These are phyloP conservation scores for Auricularia cornea DNA, from an alignment of 768 basidiomycete genomes.

Conservation along the genomic window DNA sequence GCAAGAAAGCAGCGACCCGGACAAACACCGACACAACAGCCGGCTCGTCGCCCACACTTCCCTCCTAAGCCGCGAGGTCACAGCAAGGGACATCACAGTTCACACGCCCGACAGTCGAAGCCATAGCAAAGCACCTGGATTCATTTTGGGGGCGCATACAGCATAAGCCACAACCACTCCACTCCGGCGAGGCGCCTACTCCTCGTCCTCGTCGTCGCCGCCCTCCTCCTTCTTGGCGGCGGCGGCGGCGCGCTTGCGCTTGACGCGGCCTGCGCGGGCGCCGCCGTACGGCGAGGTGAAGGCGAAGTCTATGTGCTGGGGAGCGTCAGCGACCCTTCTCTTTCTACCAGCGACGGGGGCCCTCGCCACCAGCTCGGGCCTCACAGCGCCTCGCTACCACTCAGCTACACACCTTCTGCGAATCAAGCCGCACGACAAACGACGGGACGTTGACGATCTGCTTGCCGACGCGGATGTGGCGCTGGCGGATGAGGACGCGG, in stretches of 20 bases:
- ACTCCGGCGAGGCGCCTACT: slow-evolving; percentile 34
- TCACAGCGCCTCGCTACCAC: no score
- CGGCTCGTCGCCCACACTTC: no score
- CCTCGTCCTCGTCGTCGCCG: slow-evolving; percentile 86
- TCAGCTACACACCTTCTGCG: slow-evolving; percentile 77
- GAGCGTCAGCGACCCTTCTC: background rate
- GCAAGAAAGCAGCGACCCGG: no score
- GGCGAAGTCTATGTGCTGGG: slow-evolving; percentile 92
- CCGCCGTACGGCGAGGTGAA: slow-evolving; percentile 95
- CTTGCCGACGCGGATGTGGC: slow-evolving; percentile 99
- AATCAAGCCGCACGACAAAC: slow-evolving; percentile 98
- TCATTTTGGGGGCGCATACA: no score
- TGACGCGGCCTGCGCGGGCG: slow-evolving; percentile 89
- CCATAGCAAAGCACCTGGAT: no score
- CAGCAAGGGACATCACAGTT: no score
- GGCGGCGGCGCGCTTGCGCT: slow-evolving; percentile 94
- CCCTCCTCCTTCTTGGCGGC: slow-evolving; percentile 88
- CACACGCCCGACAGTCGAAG: no score
- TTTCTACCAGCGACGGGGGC: no score
- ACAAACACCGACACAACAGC: no score
- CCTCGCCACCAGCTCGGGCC: no score
- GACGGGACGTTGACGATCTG: slow-evolving; percentile 99
- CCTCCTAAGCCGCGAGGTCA: no score
- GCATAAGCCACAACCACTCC: no score
- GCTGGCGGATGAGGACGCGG: slow-evolving; percentile 92